A percentile compares a stretch with the other conserved stretches of the same genome.
Evolutionary conservation across 257 asterid species (phyloP).

Genomic region (Solanum okadae): DNA sequence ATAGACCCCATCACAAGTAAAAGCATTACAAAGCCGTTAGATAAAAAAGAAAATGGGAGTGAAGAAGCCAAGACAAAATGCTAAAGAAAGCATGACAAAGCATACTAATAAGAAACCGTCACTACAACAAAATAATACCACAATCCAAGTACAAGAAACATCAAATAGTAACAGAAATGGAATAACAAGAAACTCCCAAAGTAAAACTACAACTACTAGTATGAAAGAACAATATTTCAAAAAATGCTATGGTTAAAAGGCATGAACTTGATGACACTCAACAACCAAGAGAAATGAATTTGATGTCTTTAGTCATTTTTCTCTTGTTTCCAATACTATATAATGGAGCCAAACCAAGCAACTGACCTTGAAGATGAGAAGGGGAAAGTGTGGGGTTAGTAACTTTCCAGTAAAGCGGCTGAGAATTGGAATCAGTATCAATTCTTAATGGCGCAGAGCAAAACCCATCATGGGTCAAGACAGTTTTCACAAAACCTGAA

Average conservation of each 20-base stretch:
- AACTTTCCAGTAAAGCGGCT: conserved; percentile 80
- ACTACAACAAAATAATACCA: neutral
- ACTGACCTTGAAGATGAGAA: conserved; percentile 72
- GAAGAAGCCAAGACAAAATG: neutral
- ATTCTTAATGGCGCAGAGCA: conserved; percentile 61
- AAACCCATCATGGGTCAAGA: conserved; percentile 51
- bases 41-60: neutral
- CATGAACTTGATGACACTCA: neutral
- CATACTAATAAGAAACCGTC: neutral
- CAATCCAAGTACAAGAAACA: neutral
- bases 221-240: neutral
- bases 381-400: conserved; percentile 90
- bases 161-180: neutral
- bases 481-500: conserved; percentile 32
- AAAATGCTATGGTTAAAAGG: neutral
- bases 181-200: neutral
- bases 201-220: neutral
- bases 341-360: neutral
- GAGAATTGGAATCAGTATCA: conserved; percentile 22
- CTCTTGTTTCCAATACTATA: neutral
- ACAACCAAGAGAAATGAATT: neutral
- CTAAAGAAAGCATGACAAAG: neutral
- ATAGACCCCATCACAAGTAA: neutral
- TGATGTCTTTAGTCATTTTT: neutral
- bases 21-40: neutral